Conservation (phyloP, 202 grass and related monocot species). For the Brachypodium distachyon region DNA sequence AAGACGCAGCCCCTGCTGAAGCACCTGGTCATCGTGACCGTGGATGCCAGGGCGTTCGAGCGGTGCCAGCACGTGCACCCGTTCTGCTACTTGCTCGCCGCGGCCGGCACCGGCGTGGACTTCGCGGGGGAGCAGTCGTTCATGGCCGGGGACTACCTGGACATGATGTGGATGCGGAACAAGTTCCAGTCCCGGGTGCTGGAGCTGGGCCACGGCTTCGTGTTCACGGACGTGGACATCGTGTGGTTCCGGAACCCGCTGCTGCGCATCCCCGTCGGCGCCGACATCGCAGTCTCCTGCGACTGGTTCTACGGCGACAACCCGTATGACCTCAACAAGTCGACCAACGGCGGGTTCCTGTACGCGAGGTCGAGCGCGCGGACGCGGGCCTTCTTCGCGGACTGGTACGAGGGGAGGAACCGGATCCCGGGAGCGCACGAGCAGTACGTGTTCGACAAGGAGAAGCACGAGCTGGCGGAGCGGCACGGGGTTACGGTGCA, state of each 20-base stretch:
- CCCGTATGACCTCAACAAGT: conserved; percentile 16
- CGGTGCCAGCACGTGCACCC: conserved; percentile 28
- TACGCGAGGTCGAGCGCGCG: conserved; percentile 11
- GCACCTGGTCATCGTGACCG: conserved; percentile 47
- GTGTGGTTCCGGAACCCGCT: conserved; percentile 54
- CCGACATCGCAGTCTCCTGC: conserved; percentile 16
- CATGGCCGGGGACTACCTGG: conserved; percentile 42
- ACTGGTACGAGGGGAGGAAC: conserved; percentile 25
- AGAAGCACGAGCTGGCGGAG: conserved; percentile 13
- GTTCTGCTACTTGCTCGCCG: conserved; percentile 28
- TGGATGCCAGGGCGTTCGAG: conserved; percentile 31
- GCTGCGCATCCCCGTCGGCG: conserved; percentile 2
- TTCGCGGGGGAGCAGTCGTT: conserved; percentile 5
- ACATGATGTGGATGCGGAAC: conserved; percentile 47
- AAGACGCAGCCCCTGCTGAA: conserved; percentile 34
- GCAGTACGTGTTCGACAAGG: conserved; percentile 27
- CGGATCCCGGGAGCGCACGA: conserved; percentile 17
- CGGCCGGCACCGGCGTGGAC: not conserved
- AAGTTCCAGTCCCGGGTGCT: conserved; percentile 32
- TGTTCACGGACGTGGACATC: conserved; percentile 58
- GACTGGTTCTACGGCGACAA: conserved; percentile 26
- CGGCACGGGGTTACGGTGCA: conserved; percentile 8
- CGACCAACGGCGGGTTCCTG: conserved; percentile 30
- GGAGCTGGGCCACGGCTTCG: conserved; percentile 49
- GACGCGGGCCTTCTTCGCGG: conserved; percentile 22